Conservation (phyloP, 176 grass and related monocot genomes). For the Triticum dicoccoides region DNA sequence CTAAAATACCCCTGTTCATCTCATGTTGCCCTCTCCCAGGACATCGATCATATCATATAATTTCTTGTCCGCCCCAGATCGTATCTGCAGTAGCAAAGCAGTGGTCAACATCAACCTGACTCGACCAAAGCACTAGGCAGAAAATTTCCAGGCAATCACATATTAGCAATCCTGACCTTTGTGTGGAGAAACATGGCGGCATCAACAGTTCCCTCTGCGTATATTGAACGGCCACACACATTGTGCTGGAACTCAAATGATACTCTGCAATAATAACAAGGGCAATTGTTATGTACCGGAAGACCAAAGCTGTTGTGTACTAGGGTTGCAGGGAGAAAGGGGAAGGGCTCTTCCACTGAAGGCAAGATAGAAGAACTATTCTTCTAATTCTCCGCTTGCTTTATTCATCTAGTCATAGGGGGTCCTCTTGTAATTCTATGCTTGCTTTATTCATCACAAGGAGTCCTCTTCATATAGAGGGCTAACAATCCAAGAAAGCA, state of each 20-base stretch:
- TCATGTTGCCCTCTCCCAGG: slow-evolving; percentile 74
- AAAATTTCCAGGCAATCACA: background rate
- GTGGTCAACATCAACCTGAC: background rate
- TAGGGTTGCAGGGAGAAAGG: background rate
- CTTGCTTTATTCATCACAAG: background rate
- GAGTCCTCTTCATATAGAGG: background rate
- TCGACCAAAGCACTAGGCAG: background rate
- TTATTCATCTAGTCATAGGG: background rate
- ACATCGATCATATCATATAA: slow-evolving; percentile 95
- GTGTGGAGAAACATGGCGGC: slow-evolving; percentile 84
- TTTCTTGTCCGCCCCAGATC: slow-evolving; percentile 63
- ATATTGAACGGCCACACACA: slow-evolving; percentile 85
- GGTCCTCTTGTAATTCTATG: background rate
- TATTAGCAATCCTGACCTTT: slow-evolving; percentile 43
- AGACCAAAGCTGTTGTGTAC: background rate
- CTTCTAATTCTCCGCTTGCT: background rate
- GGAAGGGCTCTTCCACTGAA: background rate
- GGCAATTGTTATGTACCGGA: background rate
- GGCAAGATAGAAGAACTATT: background rate
- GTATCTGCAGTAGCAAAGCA: slow-evolving; percentile 44
- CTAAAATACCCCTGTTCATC: slow-evolving; percentile 31
- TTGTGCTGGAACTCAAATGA: slow-evolving; percentile 98
- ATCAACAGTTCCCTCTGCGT: slow-evolving; percentile 87
- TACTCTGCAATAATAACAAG: slow-evolving; percentile 44
- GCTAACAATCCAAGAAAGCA: background rate